Evolutionary conservation across 352 stramenopile genomes (phyloP).

Genomic region (Phytophthora capsici): DNA sequence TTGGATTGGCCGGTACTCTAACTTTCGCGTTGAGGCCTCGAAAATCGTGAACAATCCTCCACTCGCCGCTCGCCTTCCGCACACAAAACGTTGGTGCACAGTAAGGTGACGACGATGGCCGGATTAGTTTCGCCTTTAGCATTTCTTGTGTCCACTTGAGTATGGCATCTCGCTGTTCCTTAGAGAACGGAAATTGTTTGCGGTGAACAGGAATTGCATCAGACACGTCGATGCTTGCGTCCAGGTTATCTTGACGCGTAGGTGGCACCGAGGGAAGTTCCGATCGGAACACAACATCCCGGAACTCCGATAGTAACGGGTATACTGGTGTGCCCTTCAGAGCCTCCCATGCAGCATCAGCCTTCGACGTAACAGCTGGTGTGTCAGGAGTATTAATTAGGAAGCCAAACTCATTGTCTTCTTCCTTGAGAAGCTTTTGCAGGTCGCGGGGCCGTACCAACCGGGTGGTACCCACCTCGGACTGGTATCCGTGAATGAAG

Average conservation of each 20-base stretch:
- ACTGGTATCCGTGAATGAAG: neutral
- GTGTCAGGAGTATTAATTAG: neutral
- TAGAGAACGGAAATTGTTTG: conserved; percentile 1
- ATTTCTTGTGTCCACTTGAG: neutral
- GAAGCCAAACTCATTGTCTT: conserved; percentile 17
- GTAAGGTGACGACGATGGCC: neutral
- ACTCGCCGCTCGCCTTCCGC: neutral
- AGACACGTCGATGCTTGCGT: conserved; percentile 1
- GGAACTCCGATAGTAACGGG: neutral
- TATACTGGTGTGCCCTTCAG: conserved; percentile 2
- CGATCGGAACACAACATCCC: conserved; percentile 1
- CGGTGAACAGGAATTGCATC: neutral
- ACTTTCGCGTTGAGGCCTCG: conserved; percentile 3
- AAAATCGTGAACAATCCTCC: neutral
- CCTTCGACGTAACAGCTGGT: neutral
- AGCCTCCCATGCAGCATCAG: neutral
- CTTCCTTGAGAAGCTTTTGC: neutral
- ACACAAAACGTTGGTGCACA: conserved; percentile 8
- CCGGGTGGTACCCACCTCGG: neutral
- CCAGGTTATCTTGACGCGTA: neutral
- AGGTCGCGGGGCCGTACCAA: conserved; percentile 11
- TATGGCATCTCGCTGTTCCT: neutral
- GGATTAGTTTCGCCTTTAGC: neutral
- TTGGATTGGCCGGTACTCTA: neutral
- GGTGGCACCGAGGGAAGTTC: conserved; percentile 9